Conservation (phyloP, 345 rosid genomes). For the Psidium guajava region DNA sequence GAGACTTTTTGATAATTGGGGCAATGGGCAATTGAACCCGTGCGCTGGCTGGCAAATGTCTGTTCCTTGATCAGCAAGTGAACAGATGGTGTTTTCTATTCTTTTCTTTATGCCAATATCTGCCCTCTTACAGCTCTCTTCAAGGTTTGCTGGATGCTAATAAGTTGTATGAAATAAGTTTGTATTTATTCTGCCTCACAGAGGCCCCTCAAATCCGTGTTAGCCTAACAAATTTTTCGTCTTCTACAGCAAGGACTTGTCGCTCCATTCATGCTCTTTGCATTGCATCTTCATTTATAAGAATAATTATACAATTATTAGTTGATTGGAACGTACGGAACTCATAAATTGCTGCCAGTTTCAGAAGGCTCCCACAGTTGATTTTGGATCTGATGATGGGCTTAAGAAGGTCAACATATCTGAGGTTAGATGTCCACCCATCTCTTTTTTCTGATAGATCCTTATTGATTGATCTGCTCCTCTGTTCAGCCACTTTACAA, state of each 20-base stretch:
- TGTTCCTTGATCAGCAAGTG: not conserved
- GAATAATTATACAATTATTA: not conserved
- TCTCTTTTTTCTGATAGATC: not conserved
- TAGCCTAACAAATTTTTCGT: not conserved
- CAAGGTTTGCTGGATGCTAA: not conserved
- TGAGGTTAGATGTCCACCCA: conserved; percentile 51
- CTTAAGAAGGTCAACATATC: conserved; percentile 38
- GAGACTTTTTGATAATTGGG: not conserved
- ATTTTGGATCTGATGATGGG: conserved; percentile 69
- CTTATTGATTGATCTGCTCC: not conserved
- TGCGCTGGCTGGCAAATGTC: not conserved
- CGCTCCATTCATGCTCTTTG: not conserved
- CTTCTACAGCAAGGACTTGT: not conserved
- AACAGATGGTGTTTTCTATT: not conserved
- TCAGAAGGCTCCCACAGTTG: conserved; percentile 34
- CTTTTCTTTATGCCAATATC: not conserved
- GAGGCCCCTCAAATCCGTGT: not conserved
- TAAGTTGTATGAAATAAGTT: not conserved
- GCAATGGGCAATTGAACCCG: not conserved
- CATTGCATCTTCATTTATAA: not conserved
- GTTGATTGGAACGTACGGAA: not conserved
- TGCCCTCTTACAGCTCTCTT: not conserved
- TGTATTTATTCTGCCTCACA: not conserved
- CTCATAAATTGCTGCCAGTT: conserved; percentile 24
- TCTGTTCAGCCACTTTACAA: not conserved